A percentile compares a stretch with the other conserved stretches of the same genome.
These are phyloP conservation scores for Coniochaeta hoffmannii DNA, from an alignment of 2,329 filamentous ascomycete genomes.

Conservation along the genomic window DNA sequence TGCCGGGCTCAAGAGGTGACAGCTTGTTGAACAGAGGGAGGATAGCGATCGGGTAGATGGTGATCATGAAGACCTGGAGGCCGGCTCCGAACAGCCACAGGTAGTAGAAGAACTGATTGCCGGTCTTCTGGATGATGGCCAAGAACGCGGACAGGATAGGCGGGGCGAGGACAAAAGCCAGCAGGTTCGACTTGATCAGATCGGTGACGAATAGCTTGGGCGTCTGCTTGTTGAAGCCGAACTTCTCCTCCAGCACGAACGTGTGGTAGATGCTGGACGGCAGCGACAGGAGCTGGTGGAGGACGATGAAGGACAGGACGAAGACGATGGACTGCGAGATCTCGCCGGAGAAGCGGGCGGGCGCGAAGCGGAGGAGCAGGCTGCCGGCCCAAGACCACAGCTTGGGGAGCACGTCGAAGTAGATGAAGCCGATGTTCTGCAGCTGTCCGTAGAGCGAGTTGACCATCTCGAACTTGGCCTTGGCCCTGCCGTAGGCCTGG, in stretches of 20 bases:
- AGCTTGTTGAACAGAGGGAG: constrained; percentile 97
- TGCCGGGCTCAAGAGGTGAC: constrained; percentile 79
- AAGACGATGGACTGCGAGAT: constrained; percentile 92
- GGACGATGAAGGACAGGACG: constrained; percentile 76
- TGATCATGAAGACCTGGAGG: constrained; percentile 90
- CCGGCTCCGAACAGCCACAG: constrained; percentile 88
- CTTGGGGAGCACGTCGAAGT: constrained; percentile 83
- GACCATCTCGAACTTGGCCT: constrained; percentile 82
- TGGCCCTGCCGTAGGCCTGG: constrained; percentile 91
- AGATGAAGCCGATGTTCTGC: constrained; percentile 83
- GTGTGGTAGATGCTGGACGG: constrained; percentile 86
- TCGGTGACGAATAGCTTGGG: constrained; percentile 81
- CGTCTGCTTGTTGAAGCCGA: constrained; percentile 99
- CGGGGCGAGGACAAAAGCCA: constrained; percentile 71
- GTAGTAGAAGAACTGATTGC: constrained; percentile 94
- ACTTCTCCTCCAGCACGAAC: constrained; percentile 93
- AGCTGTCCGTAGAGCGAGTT: constrained; percentile 77
- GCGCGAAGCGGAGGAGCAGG: constrained; percentile 66
- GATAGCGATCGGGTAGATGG: constrained; percentile 91
- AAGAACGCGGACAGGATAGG: constrained; percentile 90
- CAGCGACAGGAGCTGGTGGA: constrained; percentile 71
- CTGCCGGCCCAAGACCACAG: constrained; percentile 79
- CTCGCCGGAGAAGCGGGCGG: constrained; percentile 76
- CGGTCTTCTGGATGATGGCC: constrained; percentile 89
- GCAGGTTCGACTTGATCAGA: constrained; percentile 81